Base-by-base conservation (phyloP, 768 basidiomycete species). In the Gautieria morchelliformis region DNA sequence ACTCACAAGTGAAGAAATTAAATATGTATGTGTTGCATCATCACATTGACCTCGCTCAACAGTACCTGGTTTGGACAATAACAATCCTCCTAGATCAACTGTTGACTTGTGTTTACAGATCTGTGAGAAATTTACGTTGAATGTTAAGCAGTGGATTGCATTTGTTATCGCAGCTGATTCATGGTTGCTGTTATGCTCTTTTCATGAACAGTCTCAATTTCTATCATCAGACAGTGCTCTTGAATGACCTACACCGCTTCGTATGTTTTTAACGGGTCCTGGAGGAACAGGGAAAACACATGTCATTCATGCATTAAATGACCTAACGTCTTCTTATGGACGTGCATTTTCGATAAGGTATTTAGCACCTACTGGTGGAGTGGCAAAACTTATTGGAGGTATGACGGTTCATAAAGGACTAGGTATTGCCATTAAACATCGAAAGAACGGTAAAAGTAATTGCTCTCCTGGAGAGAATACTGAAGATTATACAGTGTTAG, bases 201-300 rank as follows among this genome's bases (percentile, higher is more conserved):
- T n/a, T n/a, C n/a, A n/a, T n/a, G n/a, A n/a, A n/a, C n/a, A n/a
- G n/a, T n/a, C n/a, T n/a, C n/a, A n/a, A n/a, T n/a, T n/a, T n/a
- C n/a, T n/a, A n/a, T n/a, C n/a, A n/a, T n/a, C n/a, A n/a, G n/a
- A n/a, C n/a, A n/a, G n/a, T n/a, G n/a, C n/a, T n/a, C n/a, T n/a
- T n/a, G n/a, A n/a, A n/a, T n/a, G n/a, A n/a, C n/a, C n/a, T n/a
- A n/a, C n/a, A n/a, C 33, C 24, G 17, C 20, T 46, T 19, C 1
- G 63, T 0, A 72, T 76, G 72, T 71, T 68, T 22, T 12, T 78
- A 0, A 63, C 61, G 2, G 76, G 75, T 0, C 54, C 74, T 1
- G 74, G 71, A 6, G 75, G 76, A 1, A 77, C 75, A 4, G 75
- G 77, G 0, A 78, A 77, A 63, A 71, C 71, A 0, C 53, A 66